Evolutionary conservation across 495 filamentous ascomycete species (phyloP).

Genomic region (Tuber indicum): DNA sequence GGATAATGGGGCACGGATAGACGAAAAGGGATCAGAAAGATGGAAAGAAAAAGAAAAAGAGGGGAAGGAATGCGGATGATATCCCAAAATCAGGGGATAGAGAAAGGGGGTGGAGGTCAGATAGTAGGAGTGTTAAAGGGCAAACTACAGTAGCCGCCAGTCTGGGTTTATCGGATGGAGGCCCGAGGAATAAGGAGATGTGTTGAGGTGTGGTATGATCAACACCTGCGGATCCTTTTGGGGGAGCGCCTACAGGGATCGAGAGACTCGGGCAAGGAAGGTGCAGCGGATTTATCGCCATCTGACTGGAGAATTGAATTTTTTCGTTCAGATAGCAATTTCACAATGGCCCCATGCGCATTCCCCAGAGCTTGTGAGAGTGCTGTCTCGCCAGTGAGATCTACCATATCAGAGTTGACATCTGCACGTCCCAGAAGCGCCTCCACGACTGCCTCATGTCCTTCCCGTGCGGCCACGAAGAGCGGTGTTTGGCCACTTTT

Average conservation of each 20-base stretch:
- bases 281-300: not conserved
- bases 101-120: not conserved
- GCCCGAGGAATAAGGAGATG: not conserved
- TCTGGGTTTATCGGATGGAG: not conserved
- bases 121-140: not conserved
- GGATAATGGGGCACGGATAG: not conserved
- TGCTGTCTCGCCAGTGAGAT: not conserved
- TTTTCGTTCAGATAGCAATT: not conserved
- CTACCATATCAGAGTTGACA: not conserved
- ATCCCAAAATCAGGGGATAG: not conserved
- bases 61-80: not conserved
- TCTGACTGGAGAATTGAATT: not conserved
- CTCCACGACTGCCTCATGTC: not conserved
- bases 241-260: not conserved
- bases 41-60: not conserved
- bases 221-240: not conserved
- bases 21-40: not conserved
- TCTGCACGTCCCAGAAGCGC: not conserved
- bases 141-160: not conserved
- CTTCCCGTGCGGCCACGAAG: too few relatives aligned
- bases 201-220: not conserved
- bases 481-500: too few relatives aligned
- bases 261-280: rapidly evolving
- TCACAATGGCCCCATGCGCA: not conserved
- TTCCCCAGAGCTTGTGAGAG: not conserved